These are phyloP conservation scores for Alternaria gansuensis DNA, from an alignment of 2,329 filamentous ascomycete genomes.

Conservation along the genomic window DNA sequence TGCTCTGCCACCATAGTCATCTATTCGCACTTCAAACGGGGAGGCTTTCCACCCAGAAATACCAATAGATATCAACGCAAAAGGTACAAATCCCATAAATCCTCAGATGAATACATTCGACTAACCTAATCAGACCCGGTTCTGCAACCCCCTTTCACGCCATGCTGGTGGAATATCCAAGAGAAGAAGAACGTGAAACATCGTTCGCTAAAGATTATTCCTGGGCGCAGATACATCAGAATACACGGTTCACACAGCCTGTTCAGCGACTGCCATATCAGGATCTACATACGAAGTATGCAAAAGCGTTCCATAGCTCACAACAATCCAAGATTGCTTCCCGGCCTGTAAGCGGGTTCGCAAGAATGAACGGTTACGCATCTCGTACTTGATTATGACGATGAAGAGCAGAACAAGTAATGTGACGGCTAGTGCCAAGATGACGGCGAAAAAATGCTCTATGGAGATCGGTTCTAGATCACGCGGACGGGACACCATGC, in stretches of 20 bases:
- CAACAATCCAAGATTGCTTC: background rate
- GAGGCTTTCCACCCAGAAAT: background rate
- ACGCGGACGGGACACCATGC: background rate
- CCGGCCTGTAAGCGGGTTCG: background rate
- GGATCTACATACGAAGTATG: background rate
- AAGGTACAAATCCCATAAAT: background rate
- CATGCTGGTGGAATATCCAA: background rate
- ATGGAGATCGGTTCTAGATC: constrained; percentile 4
- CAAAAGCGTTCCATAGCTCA: constrained; percentile 1
- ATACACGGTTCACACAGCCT: background rate
- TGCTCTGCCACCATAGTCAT: background rate
- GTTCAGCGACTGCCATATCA: background rate
- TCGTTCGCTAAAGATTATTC: background rate
- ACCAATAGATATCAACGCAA: background rate
- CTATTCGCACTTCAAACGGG: background rate
- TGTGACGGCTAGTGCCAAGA: background rate
- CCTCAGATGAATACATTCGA: background rate
- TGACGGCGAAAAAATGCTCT: background rate
- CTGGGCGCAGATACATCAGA: background rate
- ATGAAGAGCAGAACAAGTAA: constrained; percentile 3
- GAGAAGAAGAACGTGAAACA: background rate
- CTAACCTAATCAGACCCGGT: background rate
- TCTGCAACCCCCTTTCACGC: background rate
- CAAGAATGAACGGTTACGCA: background rate
- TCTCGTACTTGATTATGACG: constrained; percentile 1